Conservation (phyloP, 2,329 filamentous ascomycete genomes). For the Ophiocordyceps camponoti-leonardi region DNA sequence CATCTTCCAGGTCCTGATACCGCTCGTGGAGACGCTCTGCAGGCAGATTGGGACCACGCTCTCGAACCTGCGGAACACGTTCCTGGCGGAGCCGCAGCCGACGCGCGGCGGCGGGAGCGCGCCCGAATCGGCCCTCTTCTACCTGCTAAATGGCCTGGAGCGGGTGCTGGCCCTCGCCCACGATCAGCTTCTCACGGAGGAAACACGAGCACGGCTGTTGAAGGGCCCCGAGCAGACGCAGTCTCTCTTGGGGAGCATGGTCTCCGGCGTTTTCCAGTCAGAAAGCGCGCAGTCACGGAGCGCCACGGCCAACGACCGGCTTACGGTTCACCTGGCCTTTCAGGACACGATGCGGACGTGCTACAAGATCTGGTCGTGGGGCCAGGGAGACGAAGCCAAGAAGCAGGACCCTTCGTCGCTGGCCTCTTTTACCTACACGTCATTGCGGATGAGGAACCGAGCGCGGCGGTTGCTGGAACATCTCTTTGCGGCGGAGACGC, state of each 20-base stretch:
- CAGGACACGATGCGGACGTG: conserved; percentile 89
- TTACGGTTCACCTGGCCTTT: conserved; percentile 91
- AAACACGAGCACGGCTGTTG: conserved; percentile 45
- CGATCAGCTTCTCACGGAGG: conserved; percentile 61
- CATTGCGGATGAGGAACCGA: conserved; percentile 76
- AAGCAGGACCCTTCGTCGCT: conserved; percentile 48
- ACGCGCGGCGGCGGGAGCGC: conserved; percentile 9
- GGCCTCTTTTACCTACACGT: conserved; percentile 82
- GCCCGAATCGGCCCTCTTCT: conserved; percentile 60
- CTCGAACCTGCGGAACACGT: conserved; percentile 48
- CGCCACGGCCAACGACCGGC: conserved; percentile 75
- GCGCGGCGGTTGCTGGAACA: conserved; percentile 80
- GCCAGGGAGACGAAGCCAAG: conserved; percentile 40
- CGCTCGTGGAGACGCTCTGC: conserved; percentile 80
- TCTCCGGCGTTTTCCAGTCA: conserved; percentile 73
- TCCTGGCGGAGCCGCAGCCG: conserved; percentile 20
- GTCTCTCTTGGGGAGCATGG: conserved; percentile 87
- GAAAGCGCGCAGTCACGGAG: conserved; percentile 63
- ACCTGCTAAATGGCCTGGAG: conserved; percentile 84
- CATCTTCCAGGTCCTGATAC: conserved; percentile 81
- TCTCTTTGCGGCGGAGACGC: conserved; percentile 75
- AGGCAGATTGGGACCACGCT: conserved; percentile 60
- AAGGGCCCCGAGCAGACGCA: conserved; percentile 74
- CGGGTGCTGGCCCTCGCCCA: conserved; percentile 79
- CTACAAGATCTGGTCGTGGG: conserved; percentile 93